Evolutionary conservation across 2,329 filamentous ascomycete genomes (phyloP).

Genomic region (Neospermospora avenae): DNA sequence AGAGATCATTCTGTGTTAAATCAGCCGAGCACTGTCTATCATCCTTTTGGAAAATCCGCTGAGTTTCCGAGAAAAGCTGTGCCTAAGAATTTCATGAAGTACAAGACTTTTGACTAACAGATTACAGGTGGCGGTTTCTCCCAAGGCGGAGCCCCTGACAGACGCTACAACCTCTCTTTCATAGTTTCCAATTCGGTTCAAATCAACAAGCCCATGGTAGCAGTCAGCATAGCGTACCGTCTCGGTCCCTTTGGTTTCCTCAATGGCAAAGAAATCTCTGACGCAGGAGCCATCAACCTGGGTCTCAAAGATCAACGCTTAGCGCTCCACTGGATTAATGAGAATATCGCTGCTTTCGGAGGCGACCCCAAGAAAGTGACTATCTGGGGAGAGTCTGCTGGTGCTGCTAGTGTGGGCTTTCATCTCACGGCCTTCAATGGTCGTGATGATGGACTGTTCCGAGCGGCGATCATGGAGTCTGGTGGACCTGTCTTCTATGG

Average conservation of each 20-base stretch:
- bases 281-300: constrained; percentile 55
- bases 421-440: constrained; percentile 45
- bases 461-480: constrained; percentile 46
- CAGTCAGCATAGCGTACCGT: constrained; percentile 56
- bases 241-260: constrained; percentile 67
- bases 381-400: constrained; percentile 43
- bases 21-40: too few relatives aligned
- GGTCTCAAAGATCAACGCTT: constrained; percentile 59
- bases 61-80: too few relatives aligned
- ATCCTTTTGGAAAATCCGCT: too few relatives aligned
- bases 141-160: constrained; percentile 15
- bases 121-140: constrained; percentile 19
- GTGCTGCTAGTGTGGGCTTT: constrained; percentile 43
- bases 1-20: too few relatives aligned
- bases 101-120: neutral
- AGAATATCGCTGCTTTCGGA: constrained; percentile 5
- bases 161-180: constrained; percentile 48
- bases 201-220: constrained; percentile 39
- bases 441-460: constrained; percentile 52
- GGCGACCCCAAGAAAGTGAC: constrained; percentile 39
- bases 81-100: too few relatives aligned
- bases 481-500: constrained; percentile 12
- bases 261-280: constrained; percentile 48
- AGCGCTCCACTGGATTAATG: constrained; percentile 54
- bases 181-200: constrained; percentile 46